phyloP scores from a whole-genome alignment of 768 basidiomycete genomes.

The Lactifluus volemus region DNA sequence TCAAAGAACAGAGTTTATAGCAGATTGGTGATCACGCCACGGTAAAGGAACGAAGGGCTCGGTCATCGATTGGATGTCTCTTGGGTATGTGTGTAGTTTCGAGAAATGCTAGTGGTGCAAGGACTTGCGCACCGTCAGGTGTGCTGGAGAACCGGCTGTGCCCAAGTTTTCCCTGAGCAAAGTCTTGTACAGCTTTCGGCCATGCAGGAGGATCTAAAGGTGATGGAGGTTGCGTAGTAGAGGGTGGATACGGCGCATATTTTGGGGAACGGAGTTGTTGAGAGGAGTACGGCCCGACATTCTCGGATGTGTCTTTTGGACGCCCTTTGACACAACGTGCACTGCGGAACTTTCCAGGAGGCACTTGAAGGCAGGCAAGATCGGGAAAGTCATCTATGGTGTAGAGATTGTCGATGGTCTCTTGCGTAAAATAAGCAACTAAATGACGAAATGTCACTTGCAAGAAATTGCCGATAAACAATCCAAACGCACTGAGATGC shows the following conservation, averaged over 20 bases:
- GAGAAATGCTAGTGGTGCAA: conserved; percentile 60
- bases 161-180: conserved; percentile 14
- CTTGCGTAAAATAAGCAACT: conserved; percentile 34
- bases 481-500: conserved; percentile 57
- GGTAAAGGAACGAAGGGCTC: conserved; percentile 53
- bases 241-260: conserved; percentile 13
- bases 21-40: conserved; percentile 20
- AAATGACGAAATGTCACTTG: not conserved
- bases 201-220: conserved; percentile 17
- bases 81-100: conserved; percentile 49
- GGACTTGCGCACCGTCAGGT: conserved; percentile 22
- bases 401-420: conserved; percentile 24
- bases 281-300: conserved; percentile 7
- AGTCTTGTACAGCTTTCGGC: conserved; percentile 15
- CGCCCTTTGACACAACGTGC: conserved; percentile 27
- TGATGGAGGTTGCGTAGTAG: conserved; percentile 7
- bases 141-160: conserved; percentile 15
- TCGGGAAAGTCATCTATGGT: conserved; percentile 29
- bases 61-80: conserved; percentile 64
- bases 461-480: not conserved
- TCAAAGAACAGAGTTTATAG: not conserved
- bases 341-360: conserved; percentile 27
- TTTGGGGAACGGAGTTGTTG: conserved; percentile 11
- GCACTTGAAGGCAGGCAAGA: conserved; percentile 25
- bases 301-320: conserved; percentile 10